phyloP scores from a whole-genome alignment of 345 rosid species.

The Hibiscus mutabilis region DNA sequence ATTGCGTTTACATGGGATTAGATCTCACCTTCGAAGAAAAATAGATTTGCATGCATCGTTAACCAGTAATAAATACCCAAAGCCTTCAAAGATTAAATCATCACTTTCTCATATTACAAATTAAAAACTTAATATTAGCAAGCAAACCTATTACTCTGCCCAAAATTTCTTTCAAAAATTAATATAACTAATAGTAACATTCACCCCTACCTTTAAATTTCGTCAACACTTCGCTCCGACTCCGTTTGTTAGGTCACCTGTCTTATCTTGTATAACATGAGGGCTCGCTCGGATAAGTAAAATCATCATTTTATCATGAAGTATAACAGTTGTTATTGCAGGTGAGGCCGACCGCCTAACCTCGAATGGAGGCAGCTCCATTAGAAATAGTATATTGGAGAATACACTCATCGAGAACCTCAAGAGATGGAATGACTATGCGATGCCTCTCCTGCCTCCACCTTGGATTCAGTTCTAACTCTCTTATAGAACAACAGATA shows the following conservation, averaged over 20 bases:
- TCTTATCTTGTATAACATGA: not conserved
- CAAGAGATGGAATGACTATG: conserved; percentile 18
- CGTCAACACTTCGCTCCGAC: not conserved
- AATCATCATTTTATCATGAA: not conserved
- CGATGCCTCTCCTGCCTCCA: conserved; percentile 29
- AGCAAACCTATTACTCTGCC: not conserved
- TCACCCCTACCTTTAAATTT: not conserved
- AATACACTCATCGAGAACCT: not conserved
- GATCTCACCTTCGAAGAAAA: too few species aligned
- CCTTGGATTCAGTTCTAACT: conserved; percentile 32
- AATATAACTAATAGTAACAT: not conserved
- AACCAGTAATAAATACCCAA: too few species aligned
- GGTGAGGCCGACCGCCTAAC: not conserved
- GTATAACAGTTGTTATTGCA: not conserved
- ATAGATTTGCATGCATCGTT: too few species aligned
- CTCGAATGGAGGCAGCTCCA: not conserved
- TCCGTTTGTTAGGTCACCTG: not conserved
- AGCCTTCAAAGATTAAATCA: too few species aligned
- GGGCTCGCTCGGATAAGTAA: not conserved
- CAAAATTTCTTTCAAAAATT: not conserved
- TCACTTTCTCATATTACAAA: not conserved
- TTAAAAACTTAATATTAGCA: not conserved
- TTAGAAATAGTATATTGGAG: not conserved
- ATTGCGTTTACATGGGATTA: too few species aligned
- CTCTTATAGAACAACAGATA: conserved; percentile 78